These are phyloP conservation scores for Fusarium sambucinum DNA, from an alignment of 2,329 filamentous ascomycete species.

Conservation along the genomic window DNA sequence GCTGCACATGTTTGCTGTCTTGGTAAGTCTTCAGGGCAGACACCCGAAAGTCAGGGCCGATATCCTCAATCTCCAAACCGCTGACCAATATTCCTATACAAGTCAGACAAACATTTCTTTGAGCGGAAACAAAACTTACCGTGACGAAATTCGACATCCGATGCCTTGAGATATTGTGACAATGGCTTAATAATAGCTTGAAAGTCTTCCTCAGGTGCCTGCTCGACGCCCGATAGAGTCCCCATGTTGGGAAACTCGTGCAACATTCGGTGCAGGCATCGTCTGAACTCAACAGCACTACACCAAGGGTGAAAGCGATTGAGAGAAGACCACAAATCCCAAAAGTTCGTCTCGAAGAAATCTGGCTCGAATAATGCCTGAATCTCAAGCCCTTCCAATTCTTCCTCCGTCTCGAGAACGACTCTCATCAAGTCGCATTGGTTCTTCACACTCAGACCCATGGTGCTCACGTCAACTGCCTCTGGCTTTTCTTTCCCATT, in stretches of 20 bases:
- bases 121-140: conserved; percentile 23
- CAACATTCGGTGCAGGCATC: conserved; percentile 45
- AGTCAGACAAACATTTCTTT: conserved; percentile 17
- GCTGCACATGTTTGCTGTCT: conserved; percentile 20
- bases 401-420: conserved; percentile 45
- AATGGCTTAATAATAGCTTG: conserved; percentile 47
- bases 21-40: conserved; percentile 41
- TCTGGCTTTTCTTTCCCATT: conserved; percentile 39
- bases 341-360: conserved; percentile 48
- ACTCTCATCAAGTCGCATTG: conserved; percentile 48
- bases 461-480: conserved; percentile 44
- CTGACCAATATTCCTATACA: conserved; percentile 43
- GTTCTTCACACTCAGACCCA: conserved; percentile 48
- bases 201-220: conserved; percentile 47
- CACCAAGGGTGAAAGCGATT: conserved; percentile 49
- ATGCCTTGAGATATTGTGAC: conserved; percentile 45
- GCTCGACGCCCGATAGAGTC: conserved; percentile 42
- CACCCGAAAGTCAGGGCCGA: conserved; percentile 36
- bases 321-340: conserved; percentile 47
- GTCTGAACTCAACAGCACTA: conserved; percentile 46
- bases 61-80: conserved; percentile 43
- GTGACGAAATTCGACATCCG: conserved; percentile 46
- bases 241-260: conserved; percentile 49
- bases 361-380: conserved; percentile 45
- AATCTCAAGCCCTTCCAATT: conserved; percentile 46